phyloP scores from a whole-genome alignment of 1,139 yeast species.

The Candida glucosophila region DNA sequence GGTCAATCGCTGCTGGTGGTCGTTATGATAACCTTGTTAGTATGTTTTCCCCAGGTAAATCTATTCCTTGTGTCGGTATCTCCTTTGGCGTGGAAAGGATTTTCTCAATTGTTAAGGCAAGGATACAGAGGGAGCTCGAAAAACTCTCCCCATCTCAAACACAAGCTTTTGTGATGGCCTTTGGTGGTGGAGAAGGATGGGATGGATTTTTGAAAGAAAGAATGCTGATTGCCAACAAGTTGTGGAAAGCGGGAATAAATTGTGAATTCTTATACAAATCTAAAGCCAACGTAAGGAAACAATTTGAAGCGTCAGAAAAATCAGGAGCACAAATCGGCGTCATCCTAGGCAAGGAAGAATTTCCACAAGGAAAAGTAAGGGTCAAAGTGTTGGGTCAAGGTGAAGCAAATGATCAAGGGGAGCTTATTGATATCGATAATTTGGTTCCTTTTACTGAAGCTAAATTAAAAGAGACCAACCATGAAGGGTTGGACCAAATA shows the following conservation, averaged over 20 bases:
- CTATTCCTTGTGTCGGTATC: slow-evolving; percentile 94
- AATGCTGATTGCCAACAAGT: slow-evolving; percentile 69
- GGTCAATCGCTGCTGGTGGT: slow-evolving; percentile 98
- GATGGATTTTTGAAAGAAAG: slow-evolving; percentile 85
- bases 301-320: slow-evolving; percentile 95
- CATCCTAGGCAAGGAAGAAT: slow-evolving; percentile 92
- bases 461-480: slow-evolving; percentile 37
- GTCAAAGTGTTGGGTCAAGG: slow-evolving; percentile 86
- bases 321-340: slow-evolving; percentile 87
- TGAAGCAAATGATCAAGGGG: slow-evolving; percentile 83
- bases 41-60: slow-evolving; percentile 89
- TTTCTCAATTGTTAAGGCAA: slow-evolving; percentile 78
- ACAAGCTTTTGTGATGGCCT: slow-evolving; percentile 93
- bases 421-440: slow-evolving; percentile 53
- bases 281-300: slow-evolving; percentile 90
- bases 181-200: slow-evolving; percentile 97
- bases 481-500: slow-evolving; percentile 45
- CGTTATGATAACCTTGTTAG: slow-evolving; percentile 94
- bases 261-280: slow-evolving; percentile 86
- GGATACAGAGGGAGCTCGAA: slow-evolving; percentile 47
- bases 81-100: slow-evolving; percentile 95
- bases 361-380: slow-evolving; percentile 68
- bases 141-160: slow-evolving; percentile 74
- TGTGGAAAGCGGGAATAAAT: slow-evolving; percentile 87
- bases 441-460: slow-evolving; percentile 47